Evolutionary conservation across 441 rosid species (phyloP).

Genomic region (Gossypium trilobum): DNA sequence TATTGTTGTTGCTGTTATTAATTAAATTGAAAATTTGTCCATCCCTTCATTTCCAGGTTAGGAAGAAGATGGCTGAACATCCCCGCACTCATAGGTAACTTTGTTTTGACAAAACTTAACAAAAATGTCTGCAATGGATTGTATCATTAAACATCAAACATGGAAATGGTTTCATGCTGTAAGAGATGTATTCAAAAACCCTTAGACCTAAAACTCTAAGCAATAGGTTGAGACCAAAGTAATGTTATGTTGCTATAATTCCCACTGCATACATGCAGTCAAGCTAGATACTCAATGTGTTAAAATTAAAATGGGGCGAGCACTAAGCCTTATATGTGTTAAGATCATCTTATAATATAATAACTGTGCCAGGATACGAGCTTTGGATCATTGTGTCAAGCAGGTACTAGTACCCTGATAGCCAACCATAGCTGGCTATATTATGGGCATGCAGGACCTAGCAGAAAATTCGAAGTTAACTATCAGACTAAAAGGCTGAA

Average conservation of each 20-base stretch:
- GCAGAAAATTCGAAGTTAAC: not conserved
- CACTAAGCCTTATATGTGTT: not conserved
- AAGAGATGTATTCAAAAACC: not conserved
- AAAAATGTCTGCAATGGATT: not conserved
- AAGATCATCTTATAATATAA: not conserved
- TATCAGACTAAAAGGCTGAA: not conserved
- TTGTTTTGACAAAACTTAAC: not conserved
- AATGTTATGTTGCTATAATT: not conserved
- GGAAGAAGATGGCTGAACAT: slow-evolving; percentile 62
- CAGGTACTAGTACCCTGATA: not conserved
- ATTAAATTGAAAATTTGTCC: not conserved
- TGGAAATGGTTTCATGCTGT: not conserved
- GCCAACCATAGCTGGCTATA: not conserved
- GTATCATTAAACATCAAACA: not conserved
- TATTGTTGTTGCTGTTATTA: not conserved
- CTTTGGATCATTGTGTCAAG: not conserved
- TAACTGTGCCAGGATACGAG: not conserved
- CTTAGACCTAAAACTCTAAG: not conserved
- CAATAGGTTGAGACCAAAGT: not conserved
- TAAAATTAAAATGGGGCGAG: not conserved
- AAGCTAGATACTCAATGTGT: not conserved
- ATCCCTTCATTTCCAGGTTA: slow-evolving; percentile 43
- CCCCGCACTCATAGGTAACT: slow-evolving; percentile 56
- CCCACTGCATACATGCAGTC: too few relatives aligned
- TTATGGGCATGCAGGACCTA: not conserved